Base-by-base conservation (phyloP, 306 rosid species). In the Lotus japonicus region DNA sequence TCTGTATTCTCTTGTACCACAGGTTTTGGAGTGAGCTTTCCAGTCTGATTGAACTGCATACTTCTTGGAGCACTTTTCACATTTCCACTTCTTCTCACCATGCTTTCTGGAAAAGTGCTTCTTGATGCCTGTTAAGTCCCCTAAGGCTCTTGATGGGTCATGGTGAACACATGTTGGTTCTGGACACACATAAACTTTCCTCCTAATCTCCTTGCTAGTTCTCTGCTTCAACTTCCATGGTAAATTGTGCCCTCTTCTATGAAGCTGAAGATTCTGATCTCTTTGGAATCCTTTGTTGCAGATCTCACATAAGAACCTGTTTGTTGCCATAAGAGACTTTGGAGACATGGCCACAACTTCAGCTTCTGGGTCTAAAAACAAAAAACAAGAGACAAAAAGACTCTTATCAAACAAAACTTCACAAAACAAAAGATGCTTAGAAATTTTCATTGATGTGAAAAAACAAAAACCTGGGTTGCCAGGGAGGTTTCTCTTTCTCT, bases 41-140 rank as follows among this genome's bases (percentile, higher is more conserved):
- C 95, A 90, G 78, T 95, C 99, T 7, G 99, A 95, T 78, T 88
- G 97, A 85, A 95, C 99, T 0, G 99, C 97, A 36, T 95, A 95
- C 45, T 56, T 87, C 87, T 95, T 95, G 1, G 92, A 86, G 75
- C 99, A 95, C 73, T 90, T 95, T 3, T 95, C 99, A 66, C 99
- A 95, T 82, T 95, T 90, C 99, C 99, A 95, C 83, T 88, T 88
- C 89, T 95, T 95, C 82, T 95, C 99, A 1, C 99, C 99, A 17
- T 95, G 99, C 70, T 95, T 95, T 73, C 97, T 88, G 81, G 86
- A 75, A 64, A 88, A 95, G 86, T 95, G 99, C 80, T 95, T 95
- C 82, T 95, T 95, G 67, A 95, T 88, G 15, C 99, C 99, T n/a
- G 99, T 90, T 42, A 95, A 69, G 79, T 95, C 99, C 11, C 99